A percentile compares a stretch with the other conserved stretches of the same genome.
Conservation (phyloP, 202 grass and related monocot genomes). For the Digitaria exilis region DNA sequence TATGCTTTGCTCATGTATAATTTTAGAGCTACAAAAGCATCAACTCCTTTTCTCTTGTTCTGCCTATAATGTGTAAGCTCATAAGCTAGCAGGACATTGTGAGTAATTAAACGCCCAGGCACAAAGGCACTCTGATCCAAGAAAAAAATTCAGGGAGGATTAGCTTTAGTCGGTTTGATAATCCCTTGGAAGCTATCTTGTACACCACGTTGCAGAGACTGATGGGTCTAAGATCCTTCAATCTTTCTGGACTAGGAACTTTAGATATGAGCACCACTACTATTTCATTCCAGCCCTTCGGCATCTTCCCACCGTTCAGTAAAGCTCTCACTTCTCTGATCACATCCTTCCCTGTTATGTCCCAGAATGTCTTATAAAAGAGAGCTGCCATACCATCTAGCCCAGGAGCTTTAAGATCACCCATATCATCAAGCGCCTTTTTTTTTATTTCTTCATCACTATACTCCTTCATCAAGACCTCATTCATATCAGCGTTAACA, state of each 20-base stretch:
- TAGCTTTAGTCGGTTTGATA: too few relatives aligned
- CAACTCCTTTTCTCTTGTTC: too few relatives aligned
- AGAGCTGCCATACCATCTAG: not conserved
- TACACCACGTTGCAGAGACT: not conserved
- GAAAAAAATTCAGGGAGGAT: too few relatives aligned
- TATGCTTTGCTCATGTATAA: too few relatives aligned
- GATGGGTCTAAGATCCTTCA: not conserved
- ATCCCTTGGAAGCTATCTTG: too few relatives aligned
- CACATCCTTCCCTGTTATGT: rapidly evolving
- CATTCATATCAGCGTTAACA: not conserved
- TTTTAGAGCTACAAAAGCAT: too few relatives aligned
- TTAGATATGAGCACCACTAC: rapidly evolving
- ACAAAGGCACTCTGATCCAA: too few relatives aligned
- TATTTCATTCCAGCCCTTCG: not conserved
- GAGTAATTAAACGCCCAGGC: too few relatives aligned
- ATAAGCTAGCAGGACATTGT: too few relatives aligned
- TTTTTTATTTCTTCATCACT: not conserved
- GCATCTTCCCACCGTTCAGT: rapidly evolving
- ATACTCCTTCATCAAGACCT: rapidly evolving
- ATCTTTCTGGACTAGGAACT: not conserved
- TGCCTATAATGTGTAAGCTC: too few relatives aligned
- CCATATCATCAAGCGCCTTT: too few relatives aligned
- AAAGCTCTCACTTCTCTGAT: rapidly evolving
- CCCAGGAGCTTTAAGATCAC: too few relatives aligned
- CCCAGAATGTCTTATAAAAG: not conserved